These are phyloP conservation scores for Calonectria ilicicola DNA, from an alignment of 2,329 filamentous ascomycete species.

Conservation along the genomic window DNA sequence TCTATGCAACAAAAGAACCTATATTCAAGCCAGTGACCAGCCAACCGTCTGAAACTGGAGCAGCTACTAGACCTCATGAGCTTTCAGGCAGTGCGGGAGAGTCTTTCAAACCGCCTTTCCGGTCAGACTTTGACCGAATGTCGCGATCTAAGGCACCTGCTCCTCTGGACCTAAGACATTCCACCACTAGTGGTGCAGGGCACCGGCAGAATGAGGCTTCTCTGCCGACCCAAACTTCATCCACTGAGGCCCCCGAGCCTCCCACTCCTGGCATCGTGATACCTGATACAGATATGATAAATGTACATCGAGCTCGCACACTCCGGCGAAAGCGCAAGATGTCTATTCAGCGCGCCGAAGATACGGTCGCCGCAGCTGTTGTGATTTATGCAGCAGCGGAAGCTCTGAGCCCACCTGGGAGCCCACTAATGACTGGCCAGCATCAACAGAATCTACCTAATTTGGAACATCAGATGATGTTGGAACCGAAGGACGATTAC, in stretches of 20 bases:
- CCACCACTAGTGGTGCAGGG: slow-evolving; percentile 26
- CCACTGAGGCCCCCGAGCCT: slow-evolving; percentile 41
- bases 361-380: slow-evolving; percentile 65
- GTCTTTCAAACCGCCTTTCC: slow-evolving; percentile 23
- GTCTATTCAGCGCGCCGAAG: slow-evolving; percentile 61
- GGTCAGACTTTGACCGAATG: slow-evolving; percentile 2
- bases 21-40: slow-evolving; percentile 39
- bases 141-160: slow-evolving; percentile 19
- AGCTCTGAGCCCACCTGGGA: slow-evolving; percentile 56
- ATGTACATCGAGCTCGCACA: slow-evolving; percentile 56
- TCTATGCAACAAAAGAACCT: slow-evolving; percentile 41
- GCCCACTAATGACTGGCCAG: slow-evolving; percentile 43
- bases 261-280: slow-evolving; percentile 61
- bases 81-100: slow-evolving; percentile 30
- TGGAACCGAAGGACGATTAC: slow-evolving; percentile 44
- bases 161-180: slow-evolving; percentile 31
- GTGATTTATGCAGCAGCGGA: slow-evolving; percentile 65
- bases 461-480: slow-evolving; percentile 41
- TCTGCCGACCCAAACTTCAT: slow-evolving; percentile 18
- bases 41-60: slow-evolving; percentile 26
- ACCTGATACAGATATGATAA: slow-evolving; percentile 54
- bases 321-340: slow-evolving; percentile 59
- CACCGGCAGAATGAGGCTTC: slow-evolving; percentile 30
- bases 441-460: slow-evolving; percentile 42
- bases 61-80: slow-evolving; percentile 26